Percentiles rank a stretch among this genome's conserved stretches.
Conservation (phyloP, 106 monocot genomes). For the Vanilla planifolia region DNA sequence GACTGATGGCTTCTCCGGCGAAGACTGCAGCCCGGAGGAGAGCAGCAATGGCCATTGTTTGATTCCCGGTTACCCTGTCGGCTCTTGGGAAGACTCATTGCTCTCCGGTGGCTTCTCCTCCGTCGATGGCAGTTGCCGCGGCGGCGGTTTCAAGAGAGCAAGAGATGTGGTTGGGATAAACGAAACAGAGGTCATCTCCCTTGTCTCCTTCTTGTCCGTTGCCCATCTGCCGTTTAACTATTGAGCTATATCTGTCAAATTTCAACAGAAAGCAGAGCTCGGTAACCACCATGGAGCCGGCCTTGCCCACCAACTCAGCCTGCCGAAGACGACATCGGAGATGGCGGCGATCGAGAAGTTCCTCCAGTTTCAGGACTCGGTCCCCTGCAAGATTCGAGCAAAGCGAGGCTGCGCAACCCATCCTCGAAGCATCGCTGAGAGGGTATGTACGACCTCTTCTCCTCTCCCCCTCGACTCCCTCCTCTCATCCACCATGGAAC, state of each 20-base stretch:
- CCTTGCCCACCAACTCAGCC: slow-evolving; percentile 57
- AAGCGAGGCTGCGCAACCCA: slow-evolving; percentile 91
- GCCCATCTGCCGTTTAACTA: no score
- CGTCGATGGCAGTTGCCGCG: no score
- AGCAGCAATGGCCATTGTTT: slow-evolving; percentile 29
- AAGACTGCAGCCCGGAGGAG: slow-evolving; percentile 9
- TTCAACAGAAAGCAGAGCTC: slow-evolving; percentile 24
- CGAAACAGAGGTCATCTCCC: slow-evolving; percentile 17
- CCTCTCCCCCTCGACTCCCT: not conserved
- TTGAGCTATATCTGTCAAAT: not conserved
- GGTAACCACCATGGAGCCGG: slow-evolving; percentile 28
- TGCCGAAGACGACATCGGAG: slow-evolving; percentile 67
- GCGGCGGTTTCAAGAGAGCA: slow-evolving; percentile 30
- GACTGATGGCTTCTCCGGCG: slow-evolving; percentile 45
- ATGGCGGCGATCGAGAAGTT: slow-evolving; percentile 61
- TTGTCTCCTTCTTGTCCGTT: no score
- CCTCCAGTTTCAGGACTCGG: slow-evolving; percentile 86
- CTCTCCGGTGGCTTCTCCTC: slow-evolving; percentile 36
- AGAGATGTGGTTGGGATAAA: slow-evolving; percentile 31
- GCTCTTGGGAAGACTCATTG: slow-evolving; percentile 64
- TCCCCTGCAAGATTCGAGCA: slow-evolving; percentile 83
- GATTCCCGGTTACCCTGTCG: slow-evolving; percentile 40
- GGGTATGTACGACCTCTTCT: slow-evolving; percentile 46
- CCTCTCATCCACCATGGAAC: not conserved
- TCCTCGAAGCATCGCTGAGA: slow-evolving; percentile 87